Percentiles rank a stretch among this genome's conserved stretches.
Evolutionary conservation across 768 basidiomycete genomes (phyloP).

Genomic region (Mycena floridula): DNA sequence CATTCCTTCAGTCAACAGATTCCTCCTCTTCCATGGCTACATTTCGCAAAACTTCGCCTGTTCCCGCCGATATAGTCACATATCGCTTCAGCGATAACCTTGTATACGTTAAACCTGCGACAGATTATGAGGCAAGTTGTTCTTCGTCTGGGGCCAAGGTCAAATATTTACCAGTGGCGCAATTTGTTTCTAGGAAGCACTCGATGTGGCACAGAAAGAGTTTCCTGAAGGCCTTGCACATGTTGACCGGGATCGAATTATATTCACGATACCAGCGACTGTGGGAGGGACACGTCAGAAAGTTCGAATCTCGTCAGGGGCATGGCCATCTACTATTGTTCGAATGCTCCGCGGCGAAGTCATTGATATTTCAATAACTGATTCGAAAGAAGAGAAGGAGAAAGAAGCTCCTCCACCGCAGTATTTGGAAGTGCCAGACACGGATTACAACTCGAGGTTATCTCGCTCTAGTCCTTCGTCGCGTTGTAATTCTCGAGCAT

Average conservation of each 20-base stretch:
- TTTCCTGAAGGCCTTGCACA: constrained; percentile 34
- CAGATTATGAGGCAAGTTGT: constrained; percentile 31
- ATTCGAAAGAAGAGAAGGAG: constrained; percentile 16
- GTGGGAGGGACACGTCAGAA: constrained; percentile 24
- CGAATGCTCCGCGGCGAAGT: constrained; percentile 40
- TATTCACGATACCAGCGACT: constrained; percentile 33
- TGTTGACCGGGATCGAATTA: constrained; percentile 33
- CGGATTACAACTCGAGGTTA: constrained; percentile 10
- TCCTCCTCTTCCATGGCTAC: too few species aligned
- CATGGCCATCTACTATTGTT: constrained; percentile 38
- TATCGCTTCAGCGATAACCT: constrained; percentile 37
- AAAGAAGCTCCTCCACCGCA: constrained; percentile 28
- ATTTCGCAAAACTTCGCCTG: constrained; percentile 14
- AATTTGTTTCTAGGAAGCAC: constrained; percentile 40
- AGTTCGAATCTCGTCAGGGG: constrained; percentile 46
- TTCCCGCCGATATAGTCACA: constrained; percentile 40
- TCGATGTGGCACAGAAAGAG: constrained; percentile 43
- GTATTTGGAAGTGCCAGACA: constrained; percentile 33
- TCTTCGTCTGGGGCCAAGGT: not conserved
- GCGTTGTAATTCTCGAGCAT: too few species aligned
- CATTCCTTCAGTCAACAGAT: too few species aligned
- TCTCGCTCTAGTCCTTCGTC: constrained; percentile 20
- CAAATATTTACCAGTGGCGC: too few species aligned
- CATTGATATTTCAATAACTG: constrained; percentile 36
- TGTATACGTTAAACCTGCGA: constrained; percentile 45